Evolutionary conservation across 2,329 filamentous ascomycete species (phyloP).

Genomic region (Cytospora mali): DNA sequence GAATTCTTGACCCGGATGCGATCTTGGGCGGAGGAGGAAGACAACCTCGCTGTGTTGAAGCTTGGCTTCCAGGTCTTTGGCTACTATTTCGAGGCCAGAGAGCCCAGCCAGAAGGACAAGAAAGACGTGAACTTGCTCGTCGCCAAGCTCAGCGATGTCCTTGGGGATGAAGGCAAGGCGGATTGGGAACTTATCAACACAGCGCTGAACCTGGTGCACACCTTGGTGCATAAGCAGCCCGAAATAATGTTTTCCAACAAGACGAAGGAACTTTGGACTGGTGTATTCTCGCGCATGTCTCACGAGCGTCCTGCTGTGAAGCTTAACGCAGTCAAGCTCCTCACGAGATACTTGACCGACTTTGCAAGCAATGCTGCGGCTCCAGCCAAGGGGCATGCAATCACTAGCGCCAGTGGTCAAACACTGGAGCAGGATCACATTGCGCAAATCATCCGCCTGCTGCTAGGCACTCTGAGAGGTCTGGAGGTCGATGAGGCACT

Average conservation of each 20-base stretch:
- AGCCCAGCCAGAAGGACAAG: constrained; percentile 59
- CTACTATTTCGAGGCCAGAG: constrained; percentile 76
- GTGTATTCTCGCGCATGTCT: constrained; percentile 68
- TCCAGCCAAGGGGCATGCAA: constrained; percentile 55
- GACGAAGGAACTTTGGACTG: constrained; percentile 69
- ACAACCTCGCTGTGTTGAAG: constrained; percentile 70
- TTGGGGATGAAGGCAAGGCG: constrained; percentile 57
- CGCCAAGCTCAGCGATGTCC: constrained; percentile 53
- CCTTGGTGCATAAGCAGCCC: constrained; percentile 69
- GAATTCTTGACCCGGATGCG: constrained; percentile 72
- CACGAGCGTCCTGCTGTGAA: constrained; percentile 77
- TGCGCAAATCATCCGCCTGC: constrained; percentile 56
- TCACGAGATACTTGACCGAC: constrained; percentile 79
- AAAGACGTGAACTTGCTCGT: constrained; percentile 70
- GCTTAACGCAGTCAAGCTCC: constrained; percentile 71
- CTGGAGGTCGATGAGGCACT: constrained; percentile 70
- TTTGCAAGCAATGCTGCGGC: constrained; percentile 65
- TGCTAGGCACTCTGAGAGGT: constrained; percentile 59
- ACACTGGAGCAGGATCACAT: constrained; percentile 67
- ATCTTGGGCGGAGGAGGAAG: constrained; percentile 75
- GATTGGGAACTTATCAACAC: constrained; percentile 77
- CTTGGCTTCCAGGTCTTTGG: constrained; percentile 80
- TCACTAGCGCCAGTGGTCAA: constrained; percentile 73
- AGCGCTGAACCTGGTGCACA: constrained; percentile 68
- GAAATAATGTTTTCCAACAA: constrained; percentile 62